Conservation (phyloP, 2,329 filamentous ascomycete species). For the Amylocarpus encephaloides region DNA sequence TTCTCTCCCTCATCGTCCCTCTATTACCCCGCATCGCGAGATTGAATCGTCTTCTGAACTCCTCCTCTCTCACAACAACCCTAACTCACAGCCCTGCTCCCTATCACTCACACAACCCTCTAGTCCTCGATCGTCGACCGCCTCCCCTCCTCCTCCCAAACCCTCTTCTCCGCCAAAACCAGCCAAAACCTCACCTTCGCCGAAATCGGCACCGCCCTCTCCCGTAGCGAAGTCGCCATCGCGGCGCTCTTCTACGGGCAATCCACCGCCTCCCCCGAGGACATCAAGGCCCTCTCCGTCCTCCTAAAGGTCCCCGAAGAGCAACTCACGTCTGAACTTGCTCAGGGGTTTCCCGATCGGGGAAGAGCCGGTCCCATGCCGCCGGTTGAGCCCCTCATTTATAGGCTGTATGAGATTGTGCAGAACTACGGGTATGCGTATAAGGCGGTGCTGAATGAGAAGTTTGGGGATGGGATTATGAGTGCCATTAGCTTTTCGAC, state of each 20-base stretch:
- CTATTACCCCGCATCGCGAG: not conserved
- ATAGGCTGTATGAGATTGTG: constrained; percentile 86
- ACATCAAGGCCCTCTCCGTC: constrained; percentile 58
- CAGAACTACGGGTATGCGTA: constrained; percentile 97
- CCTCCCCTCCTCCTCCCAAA: constrained; percentile 63
- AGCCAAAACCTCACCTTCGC: constrained; percentile 71
- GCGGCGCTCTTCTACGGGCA: constrained; percentile 91
- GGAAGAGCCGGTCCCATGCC: constrained; percentile 77
- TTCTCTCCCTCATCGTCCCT: not conserved
- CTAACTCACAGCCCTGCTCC: not conserved
- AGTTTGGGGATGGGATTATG: constrained; percentile 94
- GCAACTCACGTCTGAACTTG: constrained; percentile 54
- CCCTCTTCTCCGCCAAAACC: constrained; percentile 78
- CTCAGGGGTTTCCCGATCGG: constrained; percentile 69
- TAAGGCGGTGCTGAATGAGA: constrained; percentile 93
- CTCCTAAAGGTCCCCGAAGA: constrained; percentile 56
- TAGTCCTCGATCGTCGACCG: constrained; percentile 60
- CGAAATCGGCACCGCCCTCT: constrained; percentile 65
- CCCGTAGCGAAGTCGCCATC: constrained; percentile 78
- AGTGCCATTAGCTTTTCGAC: constrained; percentile 88
- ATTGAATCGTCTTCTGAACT: not conserved
- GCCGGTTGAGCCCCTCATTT: constrained; percentile 79
- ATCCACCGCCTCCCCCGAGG: constrained; percentile 64
- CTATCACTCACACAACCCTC: not conserved
- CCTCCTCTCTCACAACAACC: not conserved